Evolutionary conservation across 805 yeast genomes (phyloP).

Genomic region (Teunomyces gatunensis): DNA sequence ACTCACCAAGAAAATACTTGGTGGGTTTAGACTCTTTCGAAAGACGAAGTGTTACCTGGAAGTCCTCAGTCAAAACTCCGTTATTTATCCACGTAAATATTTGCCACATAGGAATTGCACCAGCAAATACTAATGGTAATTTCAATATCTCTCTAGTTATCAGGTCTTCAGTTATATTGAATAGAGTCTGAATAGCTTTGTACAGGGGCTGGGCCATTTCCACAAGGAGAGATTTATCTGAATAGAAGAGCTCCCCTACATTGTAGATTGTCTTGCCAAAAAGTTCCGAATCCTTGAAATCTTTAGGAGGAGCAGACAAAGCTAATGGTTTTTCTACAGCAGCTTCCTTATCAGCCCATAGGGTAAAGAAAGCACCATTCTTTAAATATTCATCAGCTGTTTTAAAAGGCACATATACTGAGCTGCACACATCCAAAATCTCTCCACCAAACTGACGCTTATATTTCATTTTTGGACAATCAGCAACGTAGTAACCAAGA

Average conservation of each 20-base stretch:
- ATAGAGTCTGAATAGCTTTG: slow-evolving; percentile 11
- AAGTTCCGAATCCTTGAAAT: slow-evolving; percentile 5
- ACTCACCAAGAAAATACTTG: slow-evolving; percentile 17
- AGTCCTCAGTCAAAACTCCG: slow-evolving; percentile 19
- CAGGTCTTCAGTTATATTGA: slow-evolving; percentile 8
- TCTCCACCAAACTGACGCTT: slow-evolving; percentile 79
- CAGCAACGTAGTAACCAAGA: slow-evolving; percentile 77
- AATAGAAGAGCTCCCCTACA: slow-evolving; percentile 19
- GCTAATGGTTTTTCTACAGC: slow-evolving; percentile 9
- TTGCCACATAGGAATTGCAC: slow-evolving; percentile 49
- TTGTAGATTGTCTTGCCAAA: slow-evolving; percentile 2
- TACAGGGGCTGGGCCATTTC: slow-evolving; percentile 17
- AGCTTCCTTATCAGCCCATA: slow-evolving; percentile 14
- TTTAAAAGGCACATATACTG: slow-evolving; percentile 40
- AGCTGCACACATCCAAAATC: slow-evolving; percentile 53
- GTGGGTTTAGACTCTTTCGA: slow-evolving; percentile 16
- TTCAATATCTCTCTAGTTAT: neutral
- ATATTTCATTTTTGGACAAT: slow-evolving; percentile 79
- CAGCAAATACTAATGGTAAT: slow-evolving; percentile 49
- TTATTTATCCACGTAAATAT: slow-evolving; percentile 32
- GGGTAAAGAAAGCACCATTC: slow-evolving; percentile 31
- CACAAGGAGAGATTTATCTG: slow-evolving; percentile 9
- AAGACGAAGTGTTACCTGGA: slow-evolving; percentile 11
- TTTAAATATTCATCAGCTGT: slow-evolving; percentile 23
- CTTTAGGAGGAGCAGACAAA: neutral